These are phyloP conservation scores for Naumovozyma baii DNA, from an alignment of 805 yeast species.

Conservation along the genomic window DNA sequence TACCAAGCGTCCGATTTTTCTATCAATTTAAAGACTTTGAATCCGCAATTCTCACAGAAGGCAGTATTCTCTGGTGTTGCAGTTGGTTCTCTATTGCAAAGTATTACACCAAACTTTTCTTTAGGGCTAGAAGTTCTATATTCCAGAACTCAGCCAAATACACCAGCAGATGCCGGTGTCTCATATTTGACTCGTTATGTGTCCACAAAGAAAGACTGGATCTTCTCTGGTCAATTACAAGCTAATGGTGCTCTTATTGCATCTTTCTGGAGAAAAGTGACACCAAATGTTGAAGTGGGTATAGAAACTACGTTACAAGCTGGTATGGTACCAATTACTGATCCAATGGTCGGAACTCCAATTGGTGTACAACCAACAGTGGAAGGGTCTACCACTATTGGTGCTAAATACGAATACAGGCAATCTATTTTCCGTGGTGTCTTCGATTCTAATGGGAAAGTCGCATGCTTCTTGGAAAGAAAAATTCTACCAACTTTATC, in stretches of 20 bases:
- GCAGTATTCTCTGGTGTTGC: slow-evolving; percentile 75
- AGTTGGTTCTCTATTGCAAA: slow-evolving; percentile 83
- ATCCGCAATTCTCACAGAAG: slow-evolving; percentile 59
- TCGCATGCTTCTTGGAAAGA: slow-evolving; percentile 83
- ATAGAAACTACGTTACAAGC: slow-evolving; percentile 78
- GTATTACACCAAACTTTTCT: slow-evolving; percentile 72
- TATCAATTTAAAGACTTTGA: slow-evolving; percentile 79
- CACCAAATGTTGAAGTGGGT: slow-evolving; percentile 92
- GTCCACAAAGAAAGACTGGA: slow-evolving; percentile 64
- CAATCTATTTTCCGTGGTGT: slow-evolving; percentile 94
- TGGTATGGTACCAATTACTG: slow-evolving; percentile 61
- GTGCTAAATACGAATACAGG: slow-evolving; percentile 97
- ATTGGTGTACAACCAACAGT: slow-evolving; percentile 75
- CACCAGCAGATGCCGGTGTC: slow-evolving; percentile 85
- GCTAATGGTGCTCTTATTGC: slow-evolving; percentile 86
- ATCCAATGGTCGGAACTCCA: slow-evolving; percentile 67
- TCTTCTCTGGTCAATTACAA: slow-evolving; percentile 85
- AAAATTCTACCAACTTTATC: slow-evolving; percentile 87
- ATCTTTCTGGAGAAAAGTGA: slow-evolving; percentile 88
- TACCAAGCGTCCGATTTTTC: slow-evolving; percentile 84
- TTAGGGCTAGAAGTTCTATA: slow-evolving; percentile 90
- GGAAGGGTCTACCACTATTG: slow-evolving; percentile 87
- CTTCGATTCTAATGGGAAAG: slow-evolving; percentile 83
- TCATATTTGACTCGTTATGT: slow-evolving; percentile 86
- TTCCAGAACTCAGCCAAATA: slow-evolving; percentile 55